These are phyloP conservation scores for Cymodocea nodosa DNA, from an alignment of 116 monocot species.

Conservation along the genomic window DNA sequence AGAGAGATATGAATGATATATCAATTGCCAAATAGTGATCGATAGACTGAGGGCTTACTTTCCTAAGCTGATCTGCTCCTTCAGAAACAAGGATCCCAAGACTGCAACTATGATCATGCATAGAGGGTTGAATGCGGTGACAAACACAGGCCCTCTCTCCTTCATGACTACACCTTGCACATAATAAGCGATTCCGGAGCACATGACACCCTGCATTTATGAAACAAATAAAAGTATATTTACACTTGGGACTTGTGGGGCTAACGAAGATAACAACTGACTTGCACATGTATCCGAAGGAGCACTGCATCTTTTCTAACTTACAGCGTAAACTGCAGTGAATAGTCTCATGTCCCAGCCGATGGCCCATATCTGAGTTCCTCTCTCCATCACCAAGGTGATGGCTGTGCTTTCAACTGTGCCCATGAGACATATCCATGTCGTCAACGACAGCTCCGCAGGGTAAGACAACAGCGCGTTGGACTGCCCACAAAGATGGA, in stretches of 20 bases:
- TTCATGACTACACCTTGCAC: conserved; percentile 39
- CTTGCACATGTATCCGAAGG: neutral
- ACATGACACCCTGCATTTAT: conserved; percentile 39
- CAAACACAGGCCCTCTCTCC: conserved; percentile 55
- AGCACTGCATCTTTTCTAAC: neutral
- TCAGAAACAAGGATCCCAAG: conserved; percentile 35
- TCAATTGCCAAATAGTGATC: too few relatives aligned
- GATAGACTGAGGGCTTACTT: conserved; percentile 13
- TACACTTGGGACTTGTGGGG: neutral
- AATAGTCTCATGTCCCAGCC: conserved; percentile 48
- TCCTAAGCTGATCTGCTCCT: conserved; percentile 36
- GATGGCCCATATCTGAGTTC: conserved; percentile 27
- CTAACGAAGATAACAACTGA: neutral
- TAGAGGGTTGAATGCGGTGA: conserved; percentile 52
- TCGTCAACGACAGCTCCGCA: conserved; percentile 36
- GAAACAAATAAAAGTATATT: neutral
- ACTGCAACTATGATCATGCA: conserved; percentile 52
- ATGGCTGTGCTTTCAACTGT: conserved; percentile 15
- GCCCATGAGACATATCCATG: conserved; percentile 41
- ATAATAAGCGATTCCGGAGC: conserved; percentile 53
- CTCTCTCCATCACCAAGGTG: conserved; percentile 22
- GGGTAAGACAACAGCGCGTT: conserved; percentile 41
- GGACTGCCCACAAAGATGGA: conserved; percentile 19
- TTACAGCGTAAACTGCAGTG: conserved; percentile 48
- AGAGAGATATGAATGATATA: neutral